phyloP scores from a whole-genome alignment of 768 basidiomycete genomes.

The Leccinum disarticulatum region DNA sequence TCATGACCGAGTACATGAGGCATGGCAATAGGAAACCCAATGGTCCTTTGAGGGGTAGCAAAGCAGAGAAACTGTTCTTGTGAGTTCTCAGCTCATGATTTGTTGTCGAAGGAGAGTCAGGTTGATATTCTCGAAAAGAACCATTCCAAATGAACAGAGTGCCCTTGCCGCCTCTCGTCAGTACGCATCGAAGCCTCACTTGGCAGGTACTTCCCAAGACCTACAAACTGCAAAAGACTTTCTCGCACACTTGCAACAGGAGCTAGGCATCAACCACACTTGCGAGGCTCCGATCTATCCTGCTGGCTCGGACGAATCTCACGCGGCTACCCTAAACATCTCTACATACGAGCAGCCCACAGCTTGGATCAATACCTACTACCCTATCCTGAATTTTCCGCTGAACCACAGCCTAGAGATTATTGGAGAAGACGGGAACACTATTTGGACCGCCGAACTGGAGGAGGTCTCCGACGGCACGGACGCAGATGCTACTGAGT shows the following conservation, averaged over 20 bases:
- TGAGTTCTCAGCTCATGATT: conserved; percentile 23
- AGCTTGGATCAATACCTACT: conserved; percentile 73
- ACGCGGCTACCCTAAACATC: conserved; percentile 50
- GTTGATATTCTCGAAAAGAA: conserved; percentile 36
- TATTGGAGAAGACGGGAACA: conserved; percentile 47
- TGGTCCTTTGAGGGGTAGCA: conserved; percentile 31
- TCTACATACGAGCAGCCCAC: conserved; percentile 38
- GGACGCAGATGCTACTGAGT: conserved; percentile 61
- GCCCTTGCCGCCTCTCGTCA: conserved; percentile 51
- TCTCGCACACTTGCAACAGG: conserved; percentile 49
- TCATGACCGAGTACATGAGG: conserved; percentile 20
- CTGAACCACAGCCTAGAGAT: conserved; percentile 56
- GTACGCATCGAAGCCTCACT: conserved; percentile 55
- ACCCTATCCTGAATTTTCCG: conserved; percentile 71
- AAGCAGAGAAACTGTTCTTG: conserved; percentile 48
- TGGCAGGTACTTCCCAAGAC: conserved; percentile 60
- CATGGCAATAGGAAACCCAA: conserved; percentile 13
- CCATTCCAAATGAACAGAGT: conserved; percentile 50
- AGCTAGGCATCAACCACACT: conserved; percentile 41
- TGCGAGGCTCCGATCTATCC: conserved; percentile 46
- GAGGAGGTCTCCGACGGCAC: conserved; percentile 64
- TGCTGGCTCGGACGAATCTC: conserved; percentile 57
- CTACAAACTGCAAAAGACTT: conserved; percentile 56
- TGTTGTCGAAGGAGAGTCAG: background rate
- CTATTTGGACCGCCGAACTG: conserved; percentile 60